These are phyloP conservation scores for Starmerella roubikii DNA, from an alignment of 805 yeast species.

Conservation along the genomic window DNA sequence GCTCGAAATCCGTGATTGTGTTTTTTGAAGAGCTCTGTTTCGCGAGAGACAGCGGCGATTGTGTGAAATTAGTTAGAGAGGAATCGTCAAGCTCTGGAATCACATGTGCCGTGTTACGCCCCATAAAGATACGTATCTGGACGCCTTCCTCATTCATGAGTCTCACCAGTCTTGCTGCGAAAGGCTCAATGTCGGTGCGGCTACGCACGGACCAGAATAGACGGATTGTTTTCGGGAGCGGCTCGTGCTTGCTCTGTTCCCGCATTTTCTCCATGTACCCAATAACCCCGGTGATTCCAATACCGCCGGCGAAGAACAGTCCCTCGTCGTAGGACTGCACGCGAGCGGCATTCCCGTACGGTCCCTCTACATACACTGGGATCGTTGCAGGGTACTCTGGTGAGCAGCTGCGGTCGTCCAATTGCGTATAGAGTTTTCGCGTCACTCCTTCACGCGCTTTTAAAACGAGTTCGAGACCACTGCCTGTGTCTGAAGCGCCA, in stretches of 20 bases:
- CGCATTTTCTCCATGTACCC: conserved; percentile 31
- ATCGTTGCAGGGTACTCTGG: conserved; percentile 27
- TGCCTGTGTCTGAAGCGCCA: conserved; percentile 29
- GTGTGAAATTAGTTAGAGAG: no score
- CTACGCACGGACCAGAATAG: conserved; percentile 26
- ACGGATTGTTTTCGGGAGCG: conserved; percentile 12
- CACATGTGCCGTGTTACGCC: no score
- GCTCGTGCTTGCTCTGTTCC: conserved; percentile 4
- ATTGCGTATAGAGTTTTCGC: conserved; percentile 27
- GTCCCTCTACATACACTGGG: conserved; percentile 44
- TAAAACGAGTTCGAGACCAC: conserved; percentile 36
- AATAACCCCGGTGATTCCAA: conserved; percentile 47
- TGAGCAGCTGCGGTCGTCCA: conserved; percentile 25
- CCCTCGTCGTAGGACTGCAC: conserved; percentile 36
- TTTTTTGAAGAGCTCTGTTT: no score
- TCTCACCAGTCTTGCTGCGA: conserved; percentile 12
- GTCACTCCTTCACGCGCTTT: conserved; percentile 46
- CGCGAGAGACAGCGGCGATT: no score
- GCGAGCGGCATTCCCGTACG: conserved; percentile 41
- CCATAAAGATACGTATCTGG: conserved; percentile 13
- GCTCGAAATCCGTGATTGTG: no score
- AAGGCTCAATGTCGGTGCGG: conserved; percentile 23
- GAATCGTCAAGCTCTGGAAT: not conserved
- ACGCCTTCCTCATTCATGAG: conserved; percentile 13
- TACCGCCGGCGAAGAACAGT: conserved; percentile 48